Base-by-base conservation (phyloP, 2,329 filamentous ascomycete genomes). In the Aureobasidium sp. region DNA sequence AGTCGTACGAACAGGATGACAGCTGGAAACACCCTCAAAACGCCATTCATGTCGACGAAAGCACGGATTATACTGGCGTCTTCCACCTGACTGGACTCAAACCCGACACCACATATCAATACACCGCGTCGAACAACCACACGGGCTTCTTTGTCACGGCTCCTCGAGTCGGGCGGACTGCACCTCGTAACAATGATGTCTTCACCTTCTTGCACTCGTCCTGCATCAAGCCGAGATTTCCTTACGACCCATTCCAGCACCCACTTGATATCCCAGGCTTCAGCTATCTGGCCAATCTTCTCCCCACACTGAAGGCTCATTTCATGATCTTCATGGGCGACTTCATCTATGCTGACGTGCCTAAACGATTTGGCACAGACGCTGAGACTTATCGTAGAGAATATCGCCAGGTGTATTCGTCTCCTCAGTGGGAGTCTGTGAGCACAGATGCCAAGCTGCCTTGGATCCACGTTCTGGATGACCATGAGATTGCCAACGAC, bases 391-490 rank as follows among this genome's bases (percentile, higher is more conserved):
- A 96, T 67, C 81, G 90, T 45, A 82, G 88, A 64, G 90, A 96
- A 65, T 98, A 98, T 65, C 84, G 91, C 17, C 89, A 94, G 62
- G 84, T 96, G n/a, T 98, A 98, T 64, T 86, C 88, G 0, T 95
- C 90, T 2, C 91, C 91, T 0, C 91, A 95, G 59, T 98, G 93
- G 93, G 75, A 80, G 12, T 53, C 53, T 22, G 51, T 57, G 30
- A 55, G 47, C 21, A 54, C 54, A 19, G 44, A 53, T 8, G 39
- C 48, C 6, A 48, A 54, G 22, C 74, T 97, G n/a, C 94, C 90
- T 62, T 98, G 93, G 93, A 88, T 97, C 39, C 93, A 98, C 64
- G 90, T 95, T 2, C 79, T 96, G 6, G 93, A 98, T 64, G 93
- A 98, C 66, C 93, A 98, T 63, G 93, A 98, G 66, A 96, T 98